Percentiles rank a stretch among this genome's conserved stretches.
Evolutionary conservation across 768 basidiomycete genomes (phyloP).

Genomic region (Krasilnikovozyma curviuscula): DNA sequence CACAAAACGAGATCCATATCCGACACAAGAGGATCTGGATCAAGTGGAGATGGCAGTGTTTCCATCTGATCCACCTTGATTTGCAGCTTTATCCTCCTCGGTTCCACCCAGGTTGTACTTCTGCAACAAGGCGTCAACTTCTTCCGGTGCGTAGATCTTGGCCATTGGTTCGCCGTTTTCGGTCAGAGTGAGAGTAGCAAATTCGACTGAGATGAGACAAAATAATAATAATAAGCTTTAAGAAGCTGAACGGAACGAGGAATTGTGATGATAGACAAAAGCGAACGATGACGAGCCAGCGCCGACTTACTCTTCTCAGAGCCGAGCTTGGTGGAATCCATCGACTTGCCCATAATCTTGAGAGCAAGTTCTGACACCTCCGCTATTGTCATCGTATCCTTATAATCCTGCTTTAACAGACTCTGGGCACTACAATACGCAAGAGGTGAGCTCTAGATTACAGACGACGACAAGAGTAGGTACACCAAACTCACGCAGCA

Average conservation of each 20-base stretch:
- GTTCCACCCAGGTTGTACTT: conserved; percentile 73
- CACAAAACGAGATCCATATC: too few species aligned
- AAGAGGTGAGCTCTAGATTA: neutral
- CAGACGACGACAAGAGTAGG: neutral
- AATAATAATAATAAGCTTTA: neutral
- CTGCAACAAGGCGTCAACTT: conserved; percentile 65
- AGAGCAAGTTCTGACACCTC: conserved; percentile 68
- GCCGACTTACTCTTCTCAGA: conserved; percentile 72
- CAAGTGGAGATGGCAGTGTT: conserved; percentile 10
- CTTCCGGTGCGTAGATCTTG: conserved; percentile 74
- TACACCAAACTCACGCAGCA: conserved; percentile 30
- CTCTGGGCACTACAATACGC: conserved; percentile 42
- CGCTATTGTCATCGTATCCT: conserved; percentile 76
- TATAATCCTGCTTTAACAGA: conserved; percentile 92
- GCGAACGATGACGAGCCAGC: neutral
- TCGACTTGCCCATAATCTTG: conserved; percentile 96
- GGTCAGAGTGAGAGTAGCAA: conserved; percentile 80
- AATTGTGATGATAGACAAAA: neutral
- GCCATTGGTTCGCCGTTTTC: conserved; percentile 58
- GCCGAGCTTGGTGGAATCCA: conserved; percentile 92
- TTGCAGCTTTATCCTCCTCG: conserved; percentile 34
- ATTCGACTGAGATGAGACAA: conserved; percentile 48
- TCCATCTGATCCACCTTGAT: conserved; percentile 19
- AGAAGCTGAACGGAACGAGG: too few species aligned
- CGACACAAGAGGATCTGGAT: too few species aligned